Percentiles rank a stretch among this genome's conserved stretches.
phyloP scores from a whole-genome alignment of 108 stramenopile genomes.

The Conticribra weissflogii region DNA sequence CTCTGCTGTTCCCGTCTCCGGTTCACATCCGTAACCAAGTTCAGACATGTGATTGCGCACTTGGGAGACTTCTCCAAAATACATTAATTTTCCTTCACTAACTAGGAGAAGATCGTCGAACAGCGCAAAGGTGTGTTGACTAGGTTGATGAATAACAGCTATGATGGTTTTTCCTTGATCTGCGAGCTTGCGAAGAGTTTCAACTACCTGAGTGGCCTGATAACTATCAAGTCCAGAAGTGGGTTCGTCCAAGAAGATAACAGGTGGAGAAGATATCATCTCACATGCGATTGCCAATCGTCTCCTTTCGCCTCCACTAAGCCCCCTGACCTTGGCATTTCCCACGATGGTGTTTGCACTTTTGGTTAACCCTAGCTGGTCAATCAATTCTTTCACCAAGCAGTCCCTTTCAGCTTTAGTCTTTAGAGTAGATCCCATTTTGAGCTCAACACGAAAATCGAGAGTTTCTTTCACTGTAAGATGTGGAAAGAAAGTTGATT shows the following conservation, averaged over 20 bases:
- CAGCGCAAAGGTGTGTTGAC: conserved; percentile 74
- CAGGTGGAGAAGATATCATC: conserved; percentile 75
- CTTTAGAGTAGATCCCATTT: conserved; percentile 67
- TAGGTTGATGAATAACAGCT: conserved; percentile 91
- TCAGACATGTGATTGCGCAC: conserved; percentile 64
- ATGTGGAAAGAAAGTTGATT: conserved; percentile 85
- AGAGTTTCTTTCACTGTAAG: conserved; percentile 90
- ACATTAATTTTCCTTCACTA: conserved; percentile 86
- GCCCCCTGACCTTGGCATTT: conserved; percentile 76
- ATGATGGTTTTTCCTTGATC: conserved; percentile 83
- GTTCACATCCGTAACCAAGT: conserved; percentile 57
- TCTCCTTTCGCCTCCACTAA: conserved; percentile 88
- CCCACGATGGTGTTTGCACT: conserved; percentile 85
- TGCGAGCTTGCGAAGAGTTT: conserved; percentile 74
- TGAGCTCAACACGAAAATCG: conserved; percentile 79
- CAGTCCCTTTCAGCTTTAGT: conserved; percentile 62
- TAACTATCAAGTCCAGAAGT: conserved; percentile 82
- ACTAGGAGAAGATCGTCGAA: conserved; percentile 88
- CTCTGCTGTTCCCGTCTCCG: conserved; percentile 74
- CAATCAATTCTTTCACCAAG: conserved; percentile 67
- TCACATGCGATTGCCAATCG: conserved; percentile 88
- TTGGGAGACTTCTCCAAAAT: conserved; percentile 70
- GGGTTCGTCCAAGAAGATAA: conserved; percentile 84
- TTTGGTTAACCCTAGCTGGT: conserved; percentile 71
- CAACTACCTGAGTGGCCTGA: conserved; percentile 70